Conservation (phyloP, 164 flowering plant genomes). For the Platanus orientalis region DNA sequence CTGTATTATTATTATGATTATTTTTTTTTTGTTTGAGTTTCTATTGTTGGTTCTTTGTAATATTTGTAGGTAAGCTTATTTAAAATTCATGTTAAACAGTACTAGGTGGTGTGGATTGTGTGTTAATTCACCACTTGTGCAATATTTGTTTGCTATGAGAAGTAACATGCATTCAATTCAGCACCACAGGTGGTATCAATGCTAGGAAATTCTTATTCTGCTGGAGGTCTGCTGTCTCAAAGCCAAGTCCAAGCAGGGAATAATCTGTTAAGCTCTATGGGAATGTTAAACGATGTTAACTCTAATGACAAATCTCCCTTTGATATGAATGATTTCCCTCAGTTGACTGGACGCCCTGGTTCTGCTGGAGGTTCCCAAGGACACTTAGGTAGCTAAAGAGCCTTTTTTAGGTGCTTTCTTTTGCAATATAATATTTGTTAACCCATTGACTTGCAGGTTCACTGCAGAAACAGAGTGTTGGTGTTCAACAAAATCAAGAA, state of each 20-base stretch:
- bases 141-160: constrained; percentile 2
- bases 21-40: background rate
- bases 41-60: background rate
- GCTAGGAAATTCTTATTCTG: constrained; percentile 26
- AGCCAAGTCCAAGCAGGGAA: constrained; percentile 31
- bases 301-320: constrained; percentile 23
- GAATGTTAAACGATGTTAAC: constrained; percentile 19
- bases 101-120: background rate
- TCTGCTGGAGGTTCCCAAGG: constrained; percentile 30
- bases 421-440: background rate
- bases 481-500: constrained; percentile 39
- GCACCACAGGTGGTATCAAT: constrained; percentile 30
- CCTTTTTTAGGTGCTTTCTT: background rate
- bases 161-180: constrained; percentile 13
- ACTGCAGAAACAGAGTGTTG: constrained; percentile 35
- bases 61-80: background rate
- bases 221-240: constrained; percentile 32
- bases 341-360: constrained; percentile 25
- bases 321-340: constrained; percentile 34
- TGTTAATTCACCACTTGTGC: background rate
- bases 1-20: background rate
- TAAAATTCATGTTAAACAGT: background rate
- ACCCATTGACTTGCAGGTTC: constrained; percentile 22
- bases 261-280: constrained; percentile 19
- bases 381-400: constrained; percentile 20